These are phyloP conservation scores for Leccinum imitatum DNA, from an alignment of 768 basidiomycete genomes.

Conservation along the genomic window DNA sequence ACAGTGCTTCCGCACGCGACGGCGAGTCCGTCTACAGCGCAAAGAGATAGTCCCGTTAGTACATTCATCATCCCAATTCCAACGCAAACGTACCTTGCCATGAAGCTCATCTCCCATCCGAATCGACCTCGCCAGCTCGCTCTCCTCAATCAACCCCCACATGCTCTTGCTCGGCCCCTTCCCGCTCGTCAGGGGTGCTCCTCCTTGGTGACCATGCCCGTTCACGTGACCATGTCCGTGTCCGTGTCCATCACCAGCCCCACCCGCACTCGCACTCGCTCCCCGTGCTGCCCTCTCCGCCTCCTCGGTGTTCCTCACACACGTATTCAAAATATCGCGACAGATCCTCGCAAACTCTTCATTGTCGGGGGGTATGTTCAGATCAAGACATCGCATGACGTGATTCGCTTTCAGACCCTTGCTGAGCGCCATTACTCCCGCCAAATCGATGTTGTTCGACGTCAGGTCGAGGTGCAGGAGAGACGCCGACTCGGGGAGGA, in stretches of 20 bases:
- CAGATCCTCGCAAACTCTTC: constrained; percentile 84
- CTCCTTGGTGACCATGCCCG: constrained; percentile 18
- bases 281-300: constrained; percentile 47
- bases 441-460: constrained; percentile 77
- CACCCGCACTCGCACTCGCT: not conserved
- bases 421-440: constrained; percentile 90
- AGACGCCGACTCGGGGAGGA: constrained; percentile 85
- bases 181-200: constrained; percentile 36
- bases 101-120: constrained; percentile 40
- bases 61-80: not conserved
- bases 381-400: constrained; percentile 87
- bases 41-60: not conserved
- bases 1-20: not conserved
- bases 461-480: constrained; percentile 93
- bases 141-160: constrained; percentile 86
- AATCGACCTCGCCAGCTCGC: constrained; percentile 73
- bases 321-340: constrained; percentile 85
- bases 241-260: not conserved
- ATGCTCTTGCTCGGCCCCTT: constrained; percentile 64
- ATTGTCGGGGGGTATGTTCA: constrained; percentile 86
- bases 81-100: constrained; percentile 39
- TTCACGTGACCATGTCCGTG: not conserved
- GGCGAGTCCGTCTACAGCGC: not conserved
- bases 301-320: constrained; percentile 86
- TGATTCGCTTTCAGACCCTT: constrained; percentile 83